Evolutionary conservation across 306 rosid genomes (phyloP).

Genomic region (Trifolium fragiferum): DNA sequence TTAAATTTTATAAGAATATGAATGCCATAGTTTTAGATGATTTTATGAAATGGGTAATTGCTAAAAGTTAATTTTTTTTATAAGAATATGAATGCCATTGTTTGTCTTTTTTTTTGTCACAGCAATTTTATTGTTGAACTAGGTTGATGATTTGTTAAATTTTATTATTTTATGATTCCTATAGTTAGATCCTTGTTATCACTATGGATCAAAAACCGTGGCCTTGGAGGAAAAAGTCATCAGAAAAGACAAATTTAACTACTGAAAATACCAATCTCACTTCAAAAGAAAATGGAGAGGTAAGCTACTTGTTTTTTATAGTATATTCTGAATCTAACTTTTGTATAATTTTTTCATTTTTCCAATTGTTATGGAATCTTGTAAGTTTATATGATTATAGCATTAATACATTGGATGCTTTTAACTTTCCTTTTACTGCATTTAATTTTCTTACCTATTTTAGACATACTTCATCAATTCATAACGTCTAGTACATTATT

Average conservation of each 20-base stretch:
- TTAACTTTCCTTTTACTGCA: not conserved
- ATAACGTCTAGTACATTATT: constrained; percentile 11
- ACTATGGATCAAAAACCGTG: constrained; percentile 80
- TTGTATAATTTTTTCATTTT: constrained; percentile 3
- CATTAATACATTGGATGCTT: constrained; percentile 26
- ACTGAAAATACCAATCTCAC: constrained; percentile 50
- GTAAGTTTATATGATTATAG: constrained; percentile 21
- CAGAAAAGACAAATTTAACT: constrained; percentile 60
- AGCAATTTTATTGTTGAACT: constrained; percentile 14
- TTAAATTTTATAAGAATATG: constrained; percentile 3
- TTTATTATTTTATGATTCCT: constrained; percentile 9
- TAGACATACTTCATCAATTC: constrained; percentile 16
- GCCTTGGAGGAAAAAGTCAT: constrained; percentile 85
- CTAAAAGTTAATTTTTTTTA: too few relatives aligned
- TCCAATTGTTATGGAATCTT: not conserved
- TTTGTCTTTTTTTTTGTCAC: not conserved
- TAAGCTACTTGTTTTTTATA: constrained; percentile 16
- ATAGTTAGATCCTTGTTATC: not conserved
- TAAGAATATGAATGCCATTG: too few relatives aligned
- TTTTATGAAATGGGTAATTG: constrained; percentile 3
- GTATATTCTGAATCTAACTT: constrained; percentile 21
- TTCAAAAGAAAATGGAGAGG: constrained; percentile 72
- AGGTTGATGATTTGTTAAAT: not conserved
- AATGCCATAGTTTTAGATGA: not conserved
- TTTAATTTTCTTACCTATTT: constrained; percentile 18